Evolutionary conservation across 2,329 filamentous ascomycete genomes (phyloP), one percentile per base, ranked within the genome.

Genomic region (Colletotrichum sp.): DNA sequence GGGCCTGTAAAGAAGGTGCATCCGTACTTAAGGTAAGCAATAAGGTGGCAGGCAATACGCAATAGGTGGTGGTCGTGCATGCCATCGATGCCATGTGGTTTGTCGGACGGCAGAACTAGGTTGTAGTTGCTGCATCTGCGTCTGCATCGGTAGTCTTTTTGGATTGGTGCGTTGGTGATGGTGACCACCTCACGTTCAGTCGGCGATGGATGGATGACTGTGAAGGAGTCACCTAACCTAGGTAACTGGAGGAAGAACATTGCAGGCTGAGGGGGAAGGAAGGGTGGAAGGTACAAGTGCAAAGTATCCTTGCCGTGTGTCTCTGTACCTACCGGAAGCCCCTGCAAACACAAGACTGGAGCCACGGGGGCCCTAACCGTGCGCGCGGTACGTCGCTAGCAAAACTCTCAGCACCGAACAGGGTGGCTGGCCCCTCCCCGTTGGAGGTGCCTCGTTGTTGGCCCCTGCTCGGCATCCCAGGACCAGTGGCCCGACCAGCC

Each of bases 361-460:
- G 22, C 64, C 48, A 39, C 64, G 70, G 61, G 44, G 74, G 67
- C 74, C 71, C 71, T 77, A 80, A 80, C 81, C 81, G 80, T 82
- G 80, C 80, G 78, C 78, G 78, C 79, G 80, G 80, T 78, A 80
- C 77, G 66, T 78, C n/a, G 65, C 55, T 19, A 55, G 55, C 52
- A 75, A 57, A 60, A 30, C 27, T 59, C 44, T 55, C 28, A 61
- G 34, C 61, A 59, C 19, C 19, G 39, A 48, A n/a, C 52, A 64
- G 9, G 28, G 70, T 67, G 59, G 70, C 28, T 68, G 39, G 39
- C 69, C 55, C 52, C 68, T 55, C 44, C 57, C 70, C 70, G 70
- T 75, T 75, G 70, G 13, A 9, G 39, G 39, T 48, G 39, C 67
- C 34, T 63, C 59, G 59, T 36, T 63, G 59, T 34, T 63, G 59